These are phyloP conservation scores for Articulospora tetracladia DNA, from an alignment of 495 filamentous ascomycete species.

Conservation along the genomic window DNA sequence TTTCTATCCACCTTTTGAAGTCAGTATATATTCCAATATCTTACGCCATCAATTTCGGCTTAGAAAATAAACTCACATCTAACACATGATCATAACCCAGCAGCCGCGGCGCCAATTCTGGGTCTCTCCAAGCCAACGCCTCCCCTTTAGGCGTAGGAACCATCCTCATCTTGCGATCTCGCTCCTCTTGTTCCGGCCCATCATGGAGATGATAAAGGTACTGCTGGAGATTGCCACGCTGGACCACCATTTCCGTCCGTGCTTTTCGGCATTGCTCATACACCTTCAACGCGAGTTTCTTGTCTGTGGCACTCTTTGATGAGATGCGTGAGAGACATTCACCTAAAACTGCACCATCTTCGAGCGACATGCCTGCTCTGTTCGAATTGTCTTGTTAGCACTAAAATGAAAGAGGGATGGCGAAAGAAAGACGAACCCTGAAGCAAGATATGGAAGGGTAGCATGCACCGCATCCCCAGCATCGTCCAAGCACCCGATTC, in stretches of 20 bases:
- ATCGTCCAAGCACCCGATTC: constrained; percentile 52
- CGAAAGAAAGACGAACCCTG: constrained; percentile 1
- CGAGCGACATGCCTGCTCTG: constrained; percentile 31
- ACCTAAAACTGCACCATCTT: constrained; percentile 43
- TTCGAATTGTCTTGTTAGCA: neutral
- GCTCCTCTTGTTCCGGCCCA: constrained; percentile 45
- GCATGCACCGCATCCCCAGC: constrained; percentile 70
- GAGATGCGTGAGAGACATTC: constrained; percentile 31
- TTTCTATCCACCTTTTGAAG: neutral
- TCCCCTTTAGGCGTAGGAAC: constrained; percentile 38
- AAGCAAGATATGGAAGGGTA: constrained; percentile 56
- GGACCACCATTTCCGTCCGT: constrained; percentile 46
- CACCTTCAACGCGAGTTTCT: constrained; percentile 39
- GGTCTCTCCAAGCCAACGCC: constrained; percentile 51
- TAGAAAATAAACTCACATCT: constrained; percentile 34
- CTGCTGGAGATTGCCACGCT: constrained; percentile 47
- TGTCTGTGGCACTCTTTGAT: constrained; percentile 30
- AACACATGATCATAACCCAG: constrained; percentile 49
- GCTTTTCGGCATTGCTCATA: constrained; percentile 55
- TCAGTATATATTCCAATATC: neutral
- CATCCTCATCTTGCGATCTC: constrained; percentile 43
- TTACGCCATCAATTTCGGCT: too few species aligned
- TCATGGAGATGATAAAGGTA: constrained; percentile 54
- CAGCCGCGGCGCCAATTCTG: constrained; percentile 46
- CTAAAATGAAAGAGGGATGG: neutral